Percentiles rank a stretch among this genome's conserved stretches.
phyloP scores from a whole-genome alignment of 345 rosid species.

The Aegle marmelos region DNA sequence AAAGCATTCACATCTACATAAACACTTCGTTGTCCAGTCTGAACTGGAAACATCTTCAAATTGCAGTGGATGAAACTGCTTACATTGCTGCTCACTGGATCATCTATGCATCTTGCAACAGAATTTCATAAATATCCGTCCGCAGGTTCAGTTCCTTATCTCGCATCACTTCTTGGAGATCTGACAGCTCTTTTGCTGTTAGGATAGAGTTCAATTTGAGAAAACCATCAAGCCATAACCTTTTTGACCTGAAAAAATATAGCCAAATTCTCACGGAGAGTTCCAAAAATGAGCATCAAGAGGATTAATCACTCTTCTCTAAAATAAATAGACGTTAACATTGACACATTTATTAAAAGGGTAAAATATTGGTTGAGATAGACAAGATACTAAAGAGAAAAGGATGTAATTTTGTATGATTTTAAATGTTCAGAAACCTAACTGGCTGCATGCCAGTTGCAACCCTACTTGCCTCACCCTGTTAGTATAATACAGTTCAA shows the following conservation, averaged over 20 bases:
- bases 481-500: background rate
- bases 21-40: background rate
- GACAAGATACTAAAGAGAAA: background rate
- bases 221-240: conserved; percentile 93
- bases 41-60: background rate
- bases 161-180: conserved; percentile 95
- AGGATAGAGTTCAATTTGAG: conserved; percentile 53
- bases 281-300: no score
- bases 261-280: background rate
- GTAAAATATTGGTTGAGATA: no score
- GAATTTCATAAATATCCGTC: conserved; percentile 96
- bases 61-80: background rate
- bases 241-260: conserved; percentile 66
- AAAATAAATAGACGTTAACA: no score
- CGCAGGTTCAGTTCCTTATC: conserved; percentile 88
- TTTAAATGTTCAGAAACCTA: background rate
- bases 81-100: background rate
- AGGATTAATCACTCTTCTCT: no score
- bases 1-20: background rate
- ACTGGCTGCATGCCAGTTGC: background rate
- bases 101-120: conserved; percentile 57
- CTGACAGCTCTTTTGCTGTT: conserved; percentile 80
- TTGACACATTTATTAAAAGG: no score
- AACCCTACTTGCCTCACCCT: background rate
- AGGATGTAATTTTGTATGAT: background rate